Evolutionary conservation across 192 early-diverging fungal species (phyloP), one percentile per base, ranked within the genome.

Genomic region (Funneliformis mosseae): DNA sequence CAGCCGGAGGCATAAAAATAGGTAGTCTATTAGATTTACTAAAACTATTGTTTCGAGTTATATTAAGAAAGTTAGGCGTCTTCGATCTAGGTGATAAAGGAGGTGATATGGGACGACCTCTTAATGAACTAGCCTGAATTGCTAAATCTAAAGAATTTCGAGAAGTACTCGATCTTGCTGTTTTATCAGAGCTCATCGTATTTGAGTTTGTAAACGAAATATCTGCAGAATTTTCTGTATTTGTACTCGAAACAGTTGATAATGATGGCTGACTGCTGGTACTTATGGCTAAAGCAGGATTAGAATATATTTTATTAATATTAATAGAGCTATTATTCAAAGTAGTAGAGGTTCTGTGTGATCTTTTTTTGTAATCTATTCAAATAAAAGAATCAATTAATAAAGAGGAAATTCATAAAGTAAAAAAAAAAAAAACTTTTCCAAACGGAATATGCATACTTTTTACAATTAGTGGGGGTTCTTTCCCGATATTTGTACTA

Each of bases 261-360:
- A 61, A 62, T 10, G 55, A 33, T 62, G 55, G 74, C 9, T 77
- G 76, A 48, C 76, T 77, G 12, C n/a, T 76, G 14, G 74, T 18
- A 39, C 23, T 76, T 39, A 38, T 76, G 4, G 16, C 74, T 46
- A 72, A 46, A 10, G 68, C 28, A 50, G 43, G 71, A 28, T 48
- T 73, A 45, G 71, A 73, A 46, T 73, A 73, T 14, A 45, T 48
- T 73, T 73, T 73, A 25, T 48, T 48, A 12, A 11, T 73, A 25
- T 48, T 48, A 12, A 23, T 39, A 14, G 42, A 43, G 8, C 25
- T 12, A 73, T 12, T 76, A 14, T 11, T 4, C 16, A 62, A 25
- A 66, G 50, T 16, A 66, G 76, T 16, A 62, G 23, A 63, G n/a
- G 18, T 46, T 25, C 66, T 66, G 8, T 46, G n/a, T 7, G 18